Conservation (phyloP, 306 rosid species). For the Styphnolobium japonicum region DNA sequence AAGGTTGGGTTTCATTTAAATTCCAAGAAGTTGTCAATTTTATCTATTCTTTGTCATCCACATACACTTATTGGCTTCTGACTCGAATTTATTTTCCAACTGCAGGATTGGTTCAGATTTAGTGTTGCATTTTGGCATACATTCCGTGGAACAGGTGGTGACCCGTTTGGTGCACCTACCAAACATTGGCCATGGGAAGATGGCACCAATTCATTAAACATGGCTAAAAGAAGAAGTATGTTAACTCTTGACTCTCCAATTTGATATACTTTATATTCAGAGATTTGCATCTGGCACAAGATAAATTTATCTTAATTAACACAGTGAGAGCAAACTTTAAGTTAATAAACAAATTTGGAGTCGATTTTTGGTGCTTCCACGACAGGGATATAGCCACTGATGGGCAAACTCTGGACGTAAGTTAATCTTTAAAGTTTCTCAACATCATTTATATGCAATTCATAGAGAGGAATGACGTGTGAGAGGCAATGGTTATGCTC, state of each 20-base stretch:
- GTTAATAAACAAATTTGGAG: slow-evolving; percentile 87
- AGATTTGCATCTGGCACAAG: not conserved
- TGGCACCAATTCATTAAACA: slow-evolving; percentile 83
- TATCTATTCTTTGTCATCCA: not conserved
- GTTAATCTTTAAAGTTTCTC: slow-evolving; percentile 5
- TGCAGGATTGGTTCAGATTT: slow-evolving; percentile 93
- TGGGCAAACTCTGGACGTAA: slow-evolving; percentile 69
- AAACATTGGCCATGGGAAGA: slow-evolving; percentile 98
- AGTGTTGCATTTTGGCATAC: slow-evolving; percentile 99
- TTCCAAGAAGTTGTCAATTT: not conserved
- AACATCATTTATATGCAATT: not conserved
- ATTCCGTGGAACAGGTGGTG: slow-evolving; percentile 89
- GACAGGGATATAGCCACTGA: slow-evolving; percentile 94
- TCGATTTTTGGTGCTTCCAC: slow-evolving; percentile 90
- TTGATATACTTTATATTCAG: slow-evolving; percentile 1
- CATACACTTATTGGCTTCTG: slow-evolving; percentile 15
- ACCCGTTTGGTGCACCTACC: slow-evolving; percentile 89
- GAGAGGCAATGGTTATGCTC: slow-evolving; percentile 10
- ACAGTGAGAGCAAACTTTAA: slow-evolving; percentile 94
- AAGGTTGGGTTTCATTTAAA: slow-evolving; percentile 55
- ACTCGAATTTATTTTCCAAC: not conserved
- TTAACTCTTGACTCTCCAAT: not conserved
- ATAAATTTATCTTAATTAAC: slow-evolving; percentile 11
- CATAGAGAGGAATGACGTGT: not conserved
- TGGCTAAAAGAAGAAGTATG: slow-evolving; percentile 94